Evolutionary conservation across 2,329 filamentous ascomycete genomes (phyloP).

Genomic region (Fusarium lateritium): DNA sequence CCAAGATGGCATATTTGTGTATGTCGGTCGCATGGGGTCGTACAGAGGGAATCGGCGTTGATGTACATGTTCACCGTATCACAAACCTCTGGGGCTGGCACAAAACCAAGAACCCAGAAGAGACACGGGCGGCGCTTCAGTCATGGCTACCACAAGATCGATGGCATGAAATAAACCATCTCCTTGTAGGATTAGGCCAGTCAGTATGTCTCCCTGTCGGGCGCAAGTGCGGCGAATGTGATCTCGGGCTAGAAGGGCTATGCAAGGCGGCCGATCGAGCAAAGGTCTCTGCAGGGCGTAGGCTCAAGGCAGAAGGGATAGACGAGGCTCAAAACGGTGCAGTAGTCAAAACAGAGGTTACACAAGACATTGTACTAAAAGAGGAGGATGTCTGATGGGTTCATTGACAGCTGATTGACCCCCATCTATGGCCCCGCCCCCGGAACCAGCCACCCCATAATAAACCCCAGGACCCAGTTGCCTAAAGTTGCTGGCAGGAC

Average conservation of each 20-base stretch:
- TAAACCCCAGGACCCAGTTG: conserved; percentile 29
- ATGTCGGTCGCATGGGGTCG: conserved; percentile 79
- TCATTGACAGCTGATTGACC: conserved; percentile 27
- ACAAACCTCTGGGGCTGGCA: conserved; percentile 97
- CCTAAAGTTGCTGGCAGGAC: conserved; percentile 26
- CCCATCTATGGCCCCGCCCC: conserved; percentile 42
- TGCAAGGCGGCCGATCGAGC: conserved; percentile 80
- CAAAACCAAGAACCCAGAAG: conserved; percentile 84
- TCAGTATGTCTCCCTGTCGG: conserved; percentile 87
- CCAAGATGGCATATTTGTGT: conserved; percentile 95
- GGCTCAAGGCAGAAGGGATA: conserved; percentile 53
- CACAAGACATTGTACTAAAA: conserved; percentile 43
- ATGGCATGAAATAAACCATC: conserved; percentile 93
- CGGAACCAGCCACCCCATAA: conserved; percentile 44
- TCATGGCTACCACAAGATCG: conserved; percentile 86
- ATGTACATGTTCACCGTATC: conserved; percentile 95
- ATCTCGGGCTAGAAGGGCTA: conserved; percentile 80
- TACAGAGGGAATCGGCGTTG: conserved; percentile 87
- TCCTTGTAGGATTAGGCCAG: conserved; percentile 91
- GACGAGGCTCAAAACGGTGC: conserved; percentile 46
- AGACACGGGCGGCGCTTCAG: conserved; percentile 82
- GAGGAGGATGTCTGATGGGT: conserved; percentile 49
- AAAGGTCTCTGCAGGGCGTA: conserved; percentile 72
- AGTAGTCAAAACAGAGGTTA: conserved; percentile 45
- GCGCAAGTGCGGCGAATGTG: conserved; percentile 87